phyloP scores from a whole-genome alignment of 257 asterid species.

The Nicotiana tomentosiformis region DNA sequence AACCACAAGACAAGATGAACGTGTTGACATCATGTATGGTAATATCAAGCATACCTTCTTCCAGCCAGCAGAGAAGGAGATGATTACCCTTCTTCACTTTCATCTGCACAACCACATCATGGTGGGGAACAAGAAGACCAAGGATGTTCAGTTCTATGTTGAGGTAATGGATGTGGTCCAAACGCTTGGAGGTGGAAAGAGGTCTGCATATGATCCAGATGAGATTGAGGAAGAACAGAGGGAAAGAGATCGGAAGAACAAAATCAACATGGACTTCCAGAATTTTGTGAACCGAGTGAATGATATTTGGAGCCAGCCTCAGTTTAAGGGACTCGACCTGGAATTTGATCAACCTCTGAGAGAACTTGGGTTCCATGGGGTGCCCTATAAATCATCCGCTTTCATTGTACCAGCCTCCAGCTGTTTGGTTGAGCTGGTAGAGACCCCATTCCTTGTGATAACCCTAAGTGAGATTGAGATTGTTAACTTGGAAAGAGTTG shows the following conservation, averaged over 20 bases:
- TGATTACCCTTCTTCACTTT: conserved; percentile 29
- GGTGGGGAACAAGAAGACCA: conserved; percentile 34
- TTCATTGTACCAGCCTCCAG: conserved; percentile 24
- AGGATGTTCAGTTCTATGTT: conserved; percentile 34
- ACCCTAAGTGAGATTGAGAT: conserved; percentile 28
- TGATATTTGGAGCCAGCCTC: conserved; percentile 30
- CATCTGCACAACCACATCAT: conserved; percentile 32
- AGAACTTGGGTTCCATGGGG: conserved; percentile 32
- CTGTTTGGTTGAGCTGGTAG: conserved; percentile 25
- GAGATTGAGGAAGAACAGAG: conserved; percentile 31
- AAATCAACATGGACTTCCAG: conserved; percentile 25
- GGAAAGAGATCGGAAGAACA: conserved; percentile 22
- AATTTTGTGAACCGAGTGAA: conserved; percentile 22
- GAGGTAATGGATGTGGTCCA: conserved; percentile 30
- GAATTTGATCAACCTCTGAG: conserved; percentile 29
- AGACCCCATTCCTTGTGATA: conserved; percentile 23
- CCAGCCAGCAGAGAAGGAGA: conserved; percentile 34
- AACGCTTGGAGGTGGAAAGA: conserved; percentile 24
- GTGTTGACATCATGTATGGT: conserved; percentile 24
- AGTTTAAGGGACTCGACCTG: conserved; percentile 23
- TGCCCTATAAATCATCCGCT: conserved; percentile 23
- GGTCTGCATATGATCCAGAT: conserved; percentile 30
- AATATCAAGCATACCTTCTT: conserved; percentile 29
- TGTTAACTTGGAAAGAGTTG: conserved; percentile 25
- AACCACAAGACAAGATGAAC: conserved; percentile 23